Evolutionary conservation across 139 green algal genomes (phyloP).

Genomic region (Yamagishiella unicocca): DNA sequence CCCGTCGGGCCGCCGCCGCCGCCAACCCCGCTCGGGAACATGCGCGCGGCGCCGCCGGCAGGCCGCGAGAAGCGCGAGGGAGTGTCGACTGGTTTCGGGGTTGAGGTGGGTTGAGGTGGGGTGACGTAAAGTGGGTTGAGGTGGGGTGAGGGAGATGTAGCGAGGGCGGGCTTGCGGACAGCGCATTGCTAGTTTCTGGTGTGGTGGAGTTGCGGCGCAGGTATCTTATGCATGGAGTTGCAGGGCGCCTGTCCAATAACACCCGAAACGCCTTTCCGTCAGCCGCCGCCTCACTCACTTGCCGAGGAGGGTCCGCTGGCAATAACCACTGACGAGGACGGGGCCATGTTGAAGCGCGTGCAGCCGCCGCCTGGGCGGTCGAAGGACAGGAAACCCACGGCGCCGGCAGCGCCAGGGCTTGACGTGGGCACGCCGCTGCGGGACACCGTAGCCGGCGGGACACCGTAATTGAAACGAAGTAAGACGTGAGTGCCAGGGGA

Average conservation of each 20-base stretch:
- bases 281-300: neutral
- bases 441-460: too few species aligned
- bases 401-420: neutral
- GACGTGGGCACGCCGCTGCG: slow-evolving; percentile 17
- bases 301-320: neutral
- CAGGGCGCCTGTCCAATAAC: neutral
- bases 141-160: neutral
- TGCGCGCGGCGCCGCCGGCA: slow-evolving; percentile 27
- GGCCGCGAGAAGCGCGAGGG: slow-evolving; percentile 36
- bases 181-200: neutral
- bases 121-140: neutral
- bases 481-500: too few species aligned
- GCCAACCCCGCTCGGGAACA: neutral
- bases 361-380: slow-evolving; percentile 23
- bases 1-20: neutral
- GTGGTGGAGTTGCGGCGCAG: neutral
- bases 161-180: neutral
- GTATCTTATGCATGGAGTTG: neutral
- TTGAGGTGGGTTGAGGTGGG: neutral
- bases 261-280: neutral
- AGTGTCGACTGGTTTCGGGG: neutral
- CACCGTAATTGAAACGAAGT: neutral
- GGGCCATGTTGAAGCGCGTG: slow-evolving; percentile 35
- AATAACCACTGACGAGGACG: neutral
- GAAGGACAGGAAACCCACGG: slow-evolving; percentile 17